phyloP scores from a whole-genome alignment of 257 asterid species.

The Prunella vulgaris region DNA sequence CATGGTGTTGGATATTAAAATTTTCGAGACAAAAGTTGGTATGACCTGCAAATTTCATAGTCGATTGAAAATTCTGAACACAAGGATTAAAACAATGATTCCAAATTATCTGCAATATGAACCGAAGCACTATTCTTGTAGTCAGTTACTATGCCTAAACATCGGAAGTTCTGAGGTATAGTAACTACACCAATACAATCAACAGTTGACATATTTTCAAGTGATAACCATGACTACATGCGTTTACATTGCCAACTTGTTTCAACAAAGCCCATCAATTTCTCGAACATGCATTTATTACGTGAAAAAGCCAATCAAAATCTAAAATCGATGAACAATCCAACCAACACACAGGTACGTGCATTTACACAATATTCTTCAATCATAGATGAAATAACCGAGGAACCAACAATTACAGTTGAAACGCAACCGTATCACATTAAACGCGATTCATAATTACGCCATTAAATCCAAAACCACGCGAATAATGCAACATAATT shows the following conservation, averaged over 20 bases:
- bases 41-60: neutral
- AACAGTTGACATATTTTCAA: neutral
- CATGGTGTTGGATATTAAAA: slow-evolving; percentile 20
- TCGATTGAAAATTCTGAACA: neutral
- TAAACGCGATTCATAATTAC: neutral
- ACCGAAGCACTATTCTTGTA: neutral
- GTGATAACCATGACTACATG: neutral
- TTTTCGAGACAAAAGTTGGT: slow-evolving; percentile 12
- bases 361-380: neutral
- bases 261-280: slow-evolving; percentile 1
- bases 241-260: slow-evolving; percentile 4
- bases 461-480: slow-evolving; percentile 6
- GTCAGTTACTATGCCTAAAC: neutral
- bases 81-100: slow-evolving; percentile 6
- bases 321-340: neutral
- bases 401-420: neutral
- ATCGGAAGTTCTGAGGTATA: neutral
- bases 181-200: neutral
- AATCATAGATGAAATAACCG: neutral
- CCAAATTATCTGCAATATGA: slow-evolving; percentile 6
- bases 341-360: neutral
- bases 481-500: neutral
- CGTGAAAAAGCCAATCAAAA: neutral
- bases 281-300: neutral
- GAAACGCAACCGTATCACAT: slow-evolving; percentile 1